Evolutionary conservation across 306 rosid genomes (phyloP).

Genomic region (Crotalaria pallida): DNA sequence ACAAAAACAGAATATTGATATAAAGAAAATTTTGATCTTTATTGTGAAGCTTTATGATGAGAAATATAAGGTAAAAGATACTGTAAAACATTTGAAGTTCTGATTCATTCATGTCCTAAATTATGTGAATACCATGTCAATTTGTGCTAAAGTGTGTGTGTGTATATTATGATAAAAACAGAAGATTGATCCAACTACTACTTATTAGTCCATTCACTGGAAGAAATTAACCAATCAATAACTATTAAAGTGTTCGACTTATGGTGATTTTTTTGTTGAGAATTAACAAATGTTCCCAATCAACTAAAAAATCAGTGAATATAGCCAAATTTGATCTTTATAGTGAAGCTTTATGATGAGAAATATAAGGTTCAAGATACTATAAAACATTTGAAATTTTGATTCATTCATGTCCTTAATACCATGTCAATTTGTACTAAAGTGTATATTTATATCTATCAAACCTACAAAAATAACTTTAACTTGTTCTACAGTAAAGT

Average conservation of each 20-base stretch:
- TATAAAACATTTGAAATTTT: background rate
- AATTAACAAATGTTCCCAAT: background rate
- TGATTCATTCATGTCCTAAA: background rate
- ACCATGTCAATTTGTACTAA: background rate
- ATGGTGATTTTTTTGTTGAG: background rate
- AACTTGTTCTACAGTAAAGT: background rate
- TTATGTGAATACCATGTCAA: background rate
- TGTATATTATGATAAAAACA: too few relatives aligned
- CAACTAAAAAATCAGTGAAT: background rate
- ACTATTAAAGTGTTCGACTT: background rate
- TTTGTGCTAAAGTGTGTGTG: too few relatives aligned
- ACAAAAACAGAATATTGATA: background rate
- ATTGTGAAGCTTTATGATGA: background rate
- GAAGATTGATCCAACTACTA: background rate
- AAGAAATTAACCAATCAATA: background rate
- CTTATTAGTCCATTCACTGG: background rate
- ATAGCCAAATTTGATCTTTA: conserved; percentile 3
- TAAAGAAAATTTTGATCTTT: conserved; percentile 3
- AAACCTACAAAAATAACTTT: too few relatives aligned
- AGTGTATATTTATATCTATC: too few relatives aligned
- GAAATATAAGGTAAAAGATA: background rate
- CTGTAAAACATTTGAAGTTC: background rate
- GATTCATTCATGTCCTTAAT: background rate
- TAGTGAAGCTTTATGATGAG: background rate
- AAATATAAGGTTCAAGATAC: background rate